Conservation (phyloP, 495 filamentous ascomycete genomes). For the Poronia punctata region DNA sequence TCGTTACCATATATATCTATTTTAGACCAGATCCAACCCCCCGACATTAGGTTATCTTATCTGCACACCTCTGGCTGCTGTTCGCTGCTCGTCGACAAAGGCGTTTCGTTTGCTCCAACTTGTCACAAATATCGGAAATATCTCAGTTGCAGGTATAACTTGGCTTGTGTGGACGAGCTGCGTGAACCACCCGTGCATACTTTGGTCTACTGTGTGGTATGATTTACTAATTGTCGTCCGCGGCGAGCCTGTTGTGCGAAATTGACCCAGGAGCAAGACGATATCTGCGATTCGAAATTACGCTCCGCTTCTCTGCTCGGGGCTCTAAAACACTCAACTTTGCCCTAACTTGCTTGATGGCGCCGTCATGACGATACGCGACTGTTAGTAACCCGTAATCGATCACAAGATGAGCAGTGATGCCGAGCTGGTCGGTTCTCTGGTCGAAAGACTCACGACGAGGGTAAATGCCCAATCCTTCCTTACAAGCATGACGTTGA, state of each 20-base stretch:
- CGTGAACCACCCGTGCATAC: too few relatives aligned
- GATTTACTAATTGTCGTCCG: too few relatives aligned
- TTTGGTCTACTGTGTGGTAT: too few relatives aligned
- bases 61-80: slow-evolving; percentile 7
- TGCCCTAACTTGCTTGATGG: slow-evolving; percentile 20
- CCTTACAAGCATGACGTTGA: neutral
- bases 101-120: too few relatives aligned
- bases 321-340: neutral
- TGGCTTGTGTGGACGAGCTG: too few relatives aligned
- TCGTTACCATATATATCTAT: too few relatives aligned
- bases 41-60: slow-evolving; percentile 1
- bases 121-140: too few relatives aligned
- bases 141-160: too few relatives aligned
- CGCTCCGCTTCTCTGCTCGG: slow-evolving; percentile 1
- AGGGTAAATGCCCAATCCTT: slow-evolving; percentile 38
- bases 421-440: slow-evolving; percentile 53
- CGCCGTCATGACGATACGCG: slow-evolving; percentile 26
- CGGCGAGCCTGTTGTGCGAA: too few relatives aligned
- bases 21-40: slow-evolving; percentile 4
- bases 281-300: too few relatives aligned
- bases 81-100: too few relatives aligned
- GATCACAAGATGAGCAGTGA: slow-evolving; percentile 53
- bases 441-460: slow-evolving; percentile 57
- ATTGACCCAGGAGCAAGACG: too few relatives aligned
- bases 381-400: slow-evolving; percentile 24